Conservation (phyloP, 2,329 filamentous ascomycete species). For the Dissoconium aciculare region DNA sequence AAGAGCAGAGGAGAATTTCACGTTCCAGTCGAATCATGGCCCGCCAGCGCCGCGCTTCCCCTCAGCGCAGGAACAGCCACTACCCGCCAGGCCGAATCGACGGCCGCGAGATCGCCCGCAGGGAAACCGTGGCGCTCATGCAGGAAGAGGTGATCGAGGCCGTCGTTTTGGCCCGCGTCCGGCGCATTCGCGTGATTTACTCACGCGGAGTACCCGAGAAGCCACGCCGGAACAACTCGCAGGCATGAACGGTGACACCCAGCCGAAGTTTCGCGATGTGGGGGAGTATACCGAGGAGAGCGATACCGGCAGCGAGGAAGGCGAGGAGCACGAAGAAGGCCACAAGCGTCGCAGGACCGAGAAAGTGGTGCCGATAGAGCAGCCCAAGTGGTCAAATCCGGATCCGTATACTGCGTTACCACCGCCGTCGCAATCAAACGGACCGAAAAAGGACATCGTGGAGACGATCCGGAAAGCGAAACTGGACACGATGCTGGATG, state of each 20-base stretch:
- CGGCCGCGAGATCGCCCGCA: conserved; percentile 2
- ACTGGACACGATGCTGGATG: conserved; percentile 45
- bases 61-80: conserved; percentile 7
- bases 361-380: conserved; percentile 21
- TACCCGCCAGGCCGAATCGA: conserved; percentile 1
- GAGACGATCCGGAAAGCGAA: conserved; percentile 85
- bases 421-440: conserved; percentile 55
- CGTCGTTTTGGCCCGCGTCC: conserved; percentile 17
- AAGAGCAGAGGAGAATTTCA: conserved; percentile 12
- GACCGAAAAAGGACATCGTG: conserved; percentile 74
- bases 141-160: conserved; percentile 2
- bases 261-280: conserved; percentile 29
- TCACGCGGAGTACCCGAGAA: conserved; percentile 26
- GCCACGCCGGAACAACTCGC: conserved; percentile 31
- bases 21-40: conserved; percentile 11
- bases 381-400: conserved; percentile 85
- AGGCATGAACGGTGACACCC: conserved; percentile 27
- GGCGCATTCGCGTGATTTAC: conserved; percentile 31
- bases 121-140: conserved; percentile 3
- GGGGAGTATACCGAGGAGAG: conserved; percentile 26
- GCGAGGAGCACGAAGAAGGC: conserved; percentile 14
- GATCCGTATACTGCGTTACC: conserved; percentile 85
- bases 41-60: conserved; percentile 14
- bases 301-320: conserved; percentile 8
- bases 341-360: conserved; percentile 20